Percentiles rank a stretch among this genome's conserved stretches.
phyloP scores from a whole-genome alignment of 495 filamentous ascomycete species.

The Aspergillus nidulans region DNA sequence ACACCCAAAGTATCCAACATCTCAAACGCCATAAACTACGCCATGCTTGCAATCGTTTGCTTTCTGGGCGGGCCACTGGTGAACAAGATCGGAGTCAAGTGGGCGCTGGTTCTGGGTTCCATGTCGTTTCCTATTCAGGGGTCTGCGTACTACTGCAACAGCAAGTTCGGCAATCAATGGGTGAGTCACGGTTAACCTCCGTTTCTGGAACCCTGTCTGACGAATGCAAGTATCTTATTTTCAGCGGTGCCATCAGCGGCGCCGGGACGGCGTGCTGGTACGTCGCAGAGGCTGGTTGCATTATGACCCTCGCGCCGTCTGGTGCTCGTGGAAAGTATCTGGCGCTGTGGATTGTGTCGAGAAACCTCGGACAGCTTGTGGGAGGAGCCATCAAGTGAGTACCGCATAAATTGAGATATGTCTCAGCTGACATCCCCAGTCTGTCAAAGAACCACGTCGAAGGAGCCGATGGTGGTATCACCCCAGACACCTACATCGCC shows the following conservation, averaged over 20 bases:
- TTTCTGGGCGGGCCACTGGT: slow-evolving; percentile 28
- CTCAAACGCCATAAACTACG: slow-evolving; percentile 24
- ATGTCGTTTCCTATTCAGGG: slow-evolving; percentile 31
- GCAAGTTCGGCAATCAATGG: slow-evolving; percentile 32
- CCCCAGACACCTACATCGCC: slow-evolving; percentile 27
- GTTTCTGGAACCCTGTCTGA: not conserved
- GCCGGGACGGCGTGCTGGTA: slow-evolving; percentile 31
- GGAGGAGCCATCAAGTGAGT: slow-evolving; percentile 31
- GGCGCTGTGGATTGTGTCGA: slow-evolving; percentile 30
- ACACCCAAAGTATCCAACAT: slow-evolving; percentile 26
- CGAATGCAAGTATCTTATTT: slow-evolving; percentile 20
- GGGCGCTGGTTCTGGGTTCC: slow-evolving; percentile 26
- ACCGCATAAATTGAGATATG: not conserved
- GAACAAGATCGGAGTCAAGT: slow-evolving; percentile 32
- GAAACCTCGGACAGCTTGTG: slow-evolving; percentile 28
- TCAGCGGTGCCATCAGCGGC: slow-evolving; percentile 28
- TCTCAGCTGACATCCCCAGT: slow-evolving; percentile 2
- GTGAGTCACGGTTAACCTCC: not conserved
- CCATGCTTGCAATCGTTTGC: slow-evolving; percentile 24
- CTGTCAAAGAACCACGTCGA: slow-evolving; percentile 23
- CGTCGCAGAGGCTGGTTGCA: slow-evolving; percentile 28
- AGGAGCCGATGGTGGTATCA: slow-evolving; percentile 21
- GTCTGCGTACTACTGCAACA: slow-evolving; percentile 31
- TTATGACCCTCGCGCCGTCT: slow-evolving; percentile 29
- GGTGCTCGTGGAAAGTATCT: slow-evolving; percentile 30